A percentile compares a stretch with the other conserved stretches of the same genome.
Evolutionary conservation across 208 protist species (phyloP).

Genomic region (Trichomonas gallinae): DNA sequence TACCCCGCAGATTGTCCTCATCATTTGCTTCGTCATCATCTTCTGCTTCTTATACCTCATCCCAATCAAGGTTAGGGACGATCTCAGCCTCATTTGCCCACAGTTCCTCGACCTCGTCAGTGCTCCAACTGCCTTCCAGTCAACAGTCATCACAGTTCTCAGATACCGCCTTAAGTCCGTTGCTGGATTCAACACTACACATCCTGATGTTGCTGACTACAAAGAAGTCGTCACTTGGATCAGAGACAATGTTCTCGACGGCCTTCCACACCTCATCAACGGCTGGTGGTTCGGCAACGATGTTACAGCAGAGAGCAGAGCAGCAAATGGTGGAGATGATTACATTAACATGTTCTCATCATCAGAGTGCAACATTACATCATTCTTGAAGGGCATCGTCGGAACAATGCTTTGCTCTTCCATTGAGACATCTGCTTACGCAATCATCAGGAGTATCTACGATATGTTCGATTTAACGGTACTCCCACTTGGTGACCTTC

Average conservation of each 20-base stretch:
- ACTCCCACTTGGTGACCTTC: no score
- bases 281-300: background rate
- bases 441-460: background rate
- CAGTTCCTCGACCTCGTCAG: background rate
- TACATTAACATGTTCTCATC: background rate
- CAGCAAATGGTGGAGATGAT: background rate
- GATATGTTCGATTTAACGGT: background rate
- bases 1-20: background rate
- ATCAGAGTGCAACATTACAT: background rate
- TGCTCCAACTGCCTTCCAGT: background rate
- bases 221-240: background rate
- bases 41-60: background rate
- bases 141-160: background rate
- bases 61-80: background rate
- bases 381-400: background rate
- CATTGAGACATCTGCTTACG: background rate
- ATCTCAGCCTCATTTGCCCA: background rate
- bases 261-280: background rate
- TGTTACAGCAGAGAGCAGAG: background rate
- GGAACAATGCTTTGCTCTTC: background rate
- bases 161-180: background rate
- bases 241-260: background rate
- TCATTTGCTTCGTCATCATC: background rate
- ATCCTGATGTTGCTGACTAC: background rate
- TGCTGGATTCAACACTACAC: background rate